Evolutionary conservation across 2,329 filamentous ascomycete genomes (phyloP).

Genomic region (Diaporthe humulicola): DNA sequence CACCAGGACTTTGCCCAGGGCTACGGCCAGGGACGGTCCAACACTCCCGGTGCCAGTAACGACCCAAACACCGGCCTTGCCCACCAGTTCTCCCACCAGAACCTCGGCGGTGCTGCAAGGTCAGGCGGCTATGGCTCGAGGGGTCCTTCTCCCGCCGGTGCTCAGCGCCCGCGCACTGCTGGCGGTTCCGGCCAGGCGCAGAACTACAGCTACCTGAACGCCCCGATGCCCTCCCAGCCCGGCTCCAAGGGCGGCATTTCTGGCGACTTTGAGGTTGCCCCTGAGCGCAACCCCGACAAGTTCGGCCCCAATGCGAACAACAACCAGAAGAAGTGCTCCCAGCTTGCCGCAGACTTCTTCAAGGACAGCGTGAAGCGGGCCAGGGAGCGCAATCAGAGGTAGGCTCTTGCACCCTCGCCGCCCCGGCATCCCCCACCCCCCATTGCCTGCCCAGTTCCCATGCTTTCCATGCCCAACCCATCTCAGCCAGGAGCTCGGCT

Average conservation of each 20-base stretch:
- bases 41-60: constrained; percentile 72
- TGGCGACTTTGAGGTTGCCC: constrained; percentile 82
- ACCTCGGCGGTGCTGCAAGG: constrained; percentile 81
- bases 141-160: constrained; percentile 69
- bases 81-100: constrained; percentile 97
- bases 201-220: constrained; percentile 76
- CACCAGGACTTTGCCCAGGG: constrained; percentile 55
- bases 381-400: constrained; percentile 95
- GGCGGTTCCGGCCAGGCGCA: constrained; percentile 75
- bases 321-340: constrained; percentile 78
- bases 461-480: neutral
- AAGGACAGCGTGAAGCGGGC: constrained; percentile 98
- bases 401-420: constrained; percentile 46
- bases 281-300: constrained; percentile 89
- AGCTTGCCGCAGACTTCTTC: constrained; percentile 90
- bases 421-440: neutral
- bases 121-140: constrained; percentile 78
- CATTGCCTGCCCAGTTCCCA: neutral
- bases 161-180: constrained; percentile 86
- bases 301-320: constrained; percentile 75
- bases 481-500: neutral
- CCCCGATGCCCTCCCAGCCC: constrained; percentile 74
- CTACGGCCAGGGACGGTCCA: constrained; percentile 63
- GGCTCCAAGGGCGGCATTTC: constrained; percentile 60
- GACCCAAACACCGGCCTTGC: constrained; percentile 92